A percentile compares a stretch with the other conserved stretches of the same genome.
phyloP scores from a whole-genome alignment of 306 rosid genomes.

The Rosa multiflora region DNA sequence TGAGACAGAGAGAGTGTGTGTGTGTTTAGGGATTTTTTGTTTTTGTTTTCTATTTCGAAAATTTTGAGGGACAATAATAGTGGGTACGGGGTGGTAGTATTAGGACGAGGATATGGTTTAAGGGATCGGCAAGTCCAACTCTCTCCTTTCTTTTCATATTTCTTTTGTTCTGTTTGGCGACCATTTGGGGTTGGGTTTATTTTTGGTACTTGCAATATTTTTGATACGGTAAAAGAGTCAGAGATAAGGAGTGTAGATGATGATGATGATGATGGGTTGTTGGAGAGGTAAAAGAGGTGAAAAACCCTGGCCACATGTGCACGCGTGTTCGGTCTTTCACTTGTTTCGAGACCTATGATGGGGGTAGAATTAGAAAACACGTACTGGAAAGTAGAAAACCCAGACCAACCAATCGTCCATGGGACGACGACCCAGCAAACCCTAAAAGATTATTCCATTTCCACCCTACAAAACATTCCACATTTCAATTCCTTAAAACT shows the following conservation, averaged over 20 bases:
- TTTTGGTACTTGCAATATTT: background rate
- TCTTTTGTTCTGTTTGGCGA: background rate
- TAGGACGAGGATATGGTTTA: too few relatives aligned
- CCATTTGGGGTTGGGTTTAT: background rate
- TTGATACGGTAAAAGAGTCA: background rate
- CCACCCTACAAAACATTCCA: too few relatives aligned
- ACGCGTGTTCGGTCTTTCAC: slow-evolving; percentile 8
- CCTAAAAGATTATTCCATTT: slow-evolving; percentile 14
- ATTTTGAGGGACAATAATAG: background rate
- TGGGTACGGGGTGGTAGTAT: background rate
- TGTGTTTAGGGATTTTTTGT: too few relatives aligned
- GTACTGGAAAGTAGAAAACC: background rate
- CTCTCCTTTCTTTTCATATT: too few relatives aligned
- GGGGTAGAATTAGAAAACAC: background rate
- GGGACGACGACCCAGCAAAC: background rate
- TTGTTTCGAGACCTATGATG: background rate
- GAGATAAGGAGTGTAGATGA: too few relatives aligned
- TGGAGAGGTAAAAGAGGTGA: too few relatives aligned
- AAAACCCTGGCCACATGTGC: slow-evolving; percentile 8
- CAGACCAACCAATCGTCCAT: background rate
- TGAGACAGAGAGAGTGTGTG: background rate
- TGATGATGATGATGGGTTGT: too few relatives aligned
- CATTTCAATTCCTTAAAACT: background rate
- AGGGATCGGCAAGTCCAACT: background rate
- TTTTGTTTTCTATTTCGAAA: background rate